Evolutionary conservation across 1,284 basidiomycete species (phyloP), one percentile per base, ranked within the genome.

Genomic region (Rhizoctonia solani): DNA sequence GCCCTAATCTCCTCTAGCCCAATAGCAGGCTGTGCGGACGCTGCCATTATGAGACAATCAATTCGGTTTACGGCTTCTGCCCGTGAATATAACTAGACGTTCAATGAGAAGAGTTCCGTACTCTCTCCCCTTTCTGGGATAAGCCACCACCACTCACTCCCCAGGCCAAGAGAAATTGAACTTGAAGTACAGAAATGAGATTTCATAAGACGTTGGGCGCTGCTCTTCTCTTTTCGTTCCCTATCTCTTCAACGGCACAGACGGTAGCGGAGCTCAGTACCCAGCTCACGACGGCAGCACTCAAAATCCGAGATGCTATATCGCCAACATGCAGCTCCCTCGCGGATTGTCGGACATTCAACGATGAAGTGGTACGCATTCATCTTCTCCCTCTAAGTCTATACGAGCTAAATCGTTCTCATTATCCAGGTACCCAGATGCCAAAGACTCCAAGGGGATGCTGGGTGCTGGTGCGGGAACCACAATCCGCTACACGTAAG

Each of bases 391-490:
- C 34, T 19, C 30, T 6, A 14, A 23, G 13, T n/a, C n/a, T 5
- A 46, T 9, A 6, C 9, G 13, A 49, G 13, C 29, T 27, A 27
- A 41, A 19, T 5, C 21, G 6, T 46, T 9, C 8, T 19, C 8
- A 9, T 9, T 19, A 13, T 41, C 23, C 30, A 63, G 58, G 30
- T 63, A n/a, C 58, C 58, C 1, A 30, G 58, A 63, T 63, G 58
- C 47, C 47, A 63, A n/a, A 32, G 23, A n/a, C 25, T 63, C 14
- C 46, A 41, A 34, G 58, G 58, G 4, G 58, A 63, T 29, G 19
- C 58, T 52, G 58, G 58, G 34, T 63, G 58, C 23, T 63, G 58
- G 58, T 63, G 58, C 23, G 58, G 58, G 30, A 63, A 63, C 23
- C 58, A 52, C 47, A 47, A 63, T 21, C 47, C 58, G 47, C 32